These are phyloP conservation scores for Solanum pimpinellifolium DNA, from an alignment of 257 asterid species.

Conservation along the genomic window DNA sequence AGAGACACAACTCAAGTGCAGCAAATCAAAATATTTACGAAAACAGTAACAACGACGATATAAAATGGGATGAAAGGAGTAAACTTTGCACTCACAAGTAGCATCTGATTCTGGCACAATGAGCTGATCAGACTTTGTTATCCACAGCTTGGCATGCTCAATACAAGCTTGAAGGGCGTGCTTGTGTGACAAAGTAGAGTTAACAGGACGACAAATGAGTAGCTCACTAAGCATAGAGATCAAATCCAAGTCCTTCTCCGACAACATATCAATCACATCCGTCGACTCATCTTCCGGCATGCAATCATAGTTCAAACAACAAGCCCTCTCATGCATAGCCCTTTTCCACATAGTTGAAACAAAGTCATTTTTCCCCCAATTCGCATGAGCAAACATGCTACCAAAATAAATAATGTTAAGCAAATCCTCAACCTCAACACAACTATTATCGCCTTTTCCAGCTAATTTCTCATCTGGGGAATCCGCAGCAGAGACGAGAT, in stretches of 20 bases:
- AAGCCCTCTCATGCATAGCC: slow-evolving; percentile 62
- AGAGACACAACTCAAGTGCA: neutral
- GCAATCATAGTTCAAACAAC: slow-evolving; percentile 75
- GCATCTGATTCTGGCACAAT: slow-evolving; percentile 29
- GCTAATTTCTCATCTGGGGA: neutral
- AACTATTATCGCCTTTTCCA: neutral
- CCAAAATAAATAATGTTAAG: slow-evolving; percentile 59
- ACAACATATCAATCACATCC: slow-evolving; percentile 37
- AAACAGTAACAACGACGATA: neutral
- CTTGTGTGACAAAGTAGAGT: slow-evolving; percentile 65
- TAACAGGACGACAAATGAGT: slow-evolving; percentile 48
- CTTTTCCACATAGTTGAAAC: slow-evolving; percentile 33
- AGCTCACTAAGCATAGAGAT: slow-evolving; percentile 52
- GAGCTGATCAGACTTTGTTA: slow-evolving; percentile 43
- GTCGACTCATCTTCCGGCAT: slow-evolving; percentile 62
- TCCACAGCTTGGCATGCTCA: slow-evolving; percentile 78
- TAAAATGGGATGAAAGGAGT: neutral
- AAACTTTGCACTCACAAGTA: slow-evolving; percentile 44
- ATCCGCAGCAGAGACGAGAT: neutral
- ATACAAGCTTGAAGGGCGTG: slow-evolving; percentile 44
- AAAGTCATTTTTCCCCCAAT: slow-evolving; percentile 1
- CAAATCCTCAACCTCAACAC: slow-evolving; percentile 41
- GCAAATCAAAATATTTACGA: neutral
- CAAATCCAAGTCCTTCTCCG: slow-evolving; percentile 69
- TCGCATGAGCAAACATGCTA: slow-evolving; percentile 55